These are phyloP conservation scores for Dorcoceras hygrometricum DNA, from an alignment of 257 asterid species.

Conservation along the genomic window DNA sequence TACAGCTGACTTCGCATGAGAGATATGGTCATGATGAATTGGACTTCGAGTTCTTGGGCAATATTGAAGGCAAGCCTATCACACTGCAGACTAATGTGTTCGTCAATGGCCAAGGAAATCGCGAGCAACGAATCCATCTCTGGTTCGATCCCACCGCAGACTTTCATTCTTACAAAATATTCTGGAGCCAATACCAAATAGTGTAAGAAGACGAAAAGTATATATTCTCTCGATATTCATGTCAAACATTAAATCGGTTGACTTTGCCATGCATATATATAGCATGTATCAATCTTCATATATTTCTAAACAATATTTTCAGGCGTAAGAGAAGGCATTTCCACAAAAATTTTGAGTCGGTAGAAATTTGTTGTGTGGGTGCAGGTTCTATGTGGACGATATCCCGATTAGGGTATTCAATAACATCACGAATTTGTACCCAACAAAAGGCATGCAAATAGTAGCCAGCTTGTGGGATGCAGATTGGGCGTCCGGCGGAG, in stretches of 20 bases:
- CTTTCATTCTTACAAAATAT: slow-evolving; percentile 55
- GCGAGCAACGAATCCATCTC: slow-evolving; percentile 52
- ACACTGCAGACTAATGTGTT: slow-evolving; percentile 63
- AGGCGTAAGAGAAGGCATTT: too few relatives aligned
- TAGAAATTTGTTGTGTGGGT: too few relatives aligned
- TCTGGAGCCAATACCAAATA: slow-evolving; percentile 59
- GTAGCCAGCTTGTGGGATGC: slow-evolving; percentile 58
- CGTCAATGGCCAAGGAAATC: slow-evolving; percentile 48
- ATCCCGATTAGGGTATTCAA: slow-evolving; percentile 61
- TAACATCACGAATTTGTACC: slow-evolving; percentile 40
- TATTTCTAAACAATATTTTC: too few relatives aligned
- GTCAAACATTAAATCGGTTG: too few relatives aligned
- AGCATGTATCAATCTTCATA: too few relatives aligned
- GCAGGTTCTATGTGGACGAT: slow-evolving; percentile 58
- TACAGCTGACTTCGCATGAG: slow-evolving; percentile 44
- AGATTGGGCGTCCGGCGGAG: slow-evolving; percentile 74
- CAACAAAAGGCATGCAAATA: slow-evolving; percentile 52
- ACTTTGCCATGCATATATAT: too few relatives aligned
- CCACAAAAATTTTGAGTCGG: too few relatives aligned
- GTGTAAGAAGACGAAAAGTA: slow-evolving; percentile 63
- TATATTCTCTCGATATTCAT: too few relatives aligned
- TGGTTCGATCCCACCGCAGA: slow-evolving; percentile 82
- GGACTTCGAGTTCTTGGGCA: slow-evolving; percentile 74
- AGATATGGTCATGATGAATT: slow-evolving; percentile 56
- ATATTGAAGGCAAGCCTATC: slow-evolving; percentile 53